Base-by-base conservation (phyloP, 2,329 filamentous ascomycete species). In the Trichoderma sp. region DNA sequence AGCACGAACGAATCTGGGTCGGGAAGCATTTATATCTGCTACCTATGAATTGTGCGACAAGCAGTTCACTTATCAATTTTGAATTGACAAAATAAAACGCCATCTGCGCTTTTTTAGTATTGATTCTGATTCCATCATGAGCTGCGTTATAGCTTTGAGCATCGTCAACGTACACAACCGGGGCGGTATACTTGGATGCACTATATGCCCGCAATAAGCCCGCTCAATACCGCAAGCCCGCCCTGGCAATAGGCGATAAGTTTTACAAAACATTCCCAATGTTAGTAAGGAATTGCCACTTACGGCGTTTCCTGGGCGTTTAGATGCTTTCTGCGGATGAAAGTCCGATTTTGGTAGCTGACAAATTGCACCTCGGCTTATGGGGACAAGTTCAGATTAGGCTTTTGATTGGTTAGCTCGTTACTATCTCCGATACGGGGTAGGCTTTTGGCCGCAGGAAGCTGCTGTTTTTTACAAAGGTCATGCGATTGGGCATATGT, bases 301-400 rank as follows among this genome's bases (percentile, higher is more conserved):
- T 7, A 8, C 19, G 16, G 40, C 40, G 40, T n/a, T 43, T n/a
- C 7, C 40, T 62, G n/a, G 40, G 59, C n/a, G 40, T 47, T 24
- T 16, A 24, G 21, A 47, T 31, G 40, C 29, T 8, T 62, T 47
- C 27, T n/a, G n/a, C 13, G 47, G 21, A 13, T 24, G 13, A 43
- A 49, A 24, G n/a, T 19, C 3, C 8, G 21, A 0, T 0, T 27
- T 27, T 19, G 21, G 14, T 5, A 49, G 7, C 27, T 47, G 58
- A 61, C 37, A 60, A 61, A 61, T 61, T 31, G 29, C 3, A 11
- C 58, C 58, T 61, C 58, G 58, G 58, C 47, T 61, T 61, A 47
- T 61, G 37, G 29, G 58, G 11, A 47, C 58, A 21, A 33, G 14
- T 47, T 29, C 2, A 60, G 58, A 31, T n/a, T 60, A 60, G 58